Base-by-base conservation (phyloP, 2,329 filamentous ascomycete species). In the Arachnopeziza araneosa region DNA sequence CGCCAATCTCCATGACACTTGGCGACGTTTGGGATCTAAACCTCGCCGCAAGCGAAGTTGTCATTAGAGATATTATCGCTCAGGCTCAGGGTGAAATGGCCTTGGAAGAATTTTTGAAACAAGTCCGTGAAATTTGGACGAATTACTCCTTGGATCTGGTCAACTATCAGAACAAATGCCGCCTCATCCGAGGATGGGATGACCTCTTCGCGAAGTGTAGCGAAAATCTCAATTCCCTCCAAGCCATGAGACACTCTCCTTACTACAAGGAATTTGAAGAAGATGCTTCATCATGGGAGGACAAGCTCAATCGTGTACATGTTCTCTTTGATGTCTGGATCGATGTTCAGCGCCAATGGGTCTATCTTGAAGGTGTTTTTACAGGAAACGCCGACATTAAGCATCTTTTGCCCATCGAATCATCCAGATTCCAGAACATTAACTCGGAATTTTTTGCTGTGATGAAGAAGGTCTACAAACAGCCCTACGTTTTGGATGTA, bases 261-360 rank as follows among this genome's bases (percentile, higher is more conserved):
- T 99, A 99, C 75, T 99, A 96, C 81, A 98, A 97, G 75, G 93
- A 98, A 70, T 99, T 99, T 64, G 95, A 99, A 73, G 95, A 99
- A 69, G 95, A 99, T 68, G 96, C 96, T 7, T 89, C 92, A 0
- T 85, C 89, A 0, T 99, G 95, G 95, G 96, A 99, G 76, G 96
- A 99, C 76, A 96, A 96, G 74, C 83, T 99, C 24, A 99, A 98
- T 74, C 87, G 95, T 52, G 92, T 99, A 1, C 95, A 99, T 72
- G 91, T 99, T 19, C 83, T 99, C 10, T 99, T 99, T 71, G 95
- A 99, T 74, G 93, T 99, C 19, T 99, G 96, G 96, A 99, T 99
- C 69, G 96, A 99, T 76, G 96, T 99, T n/a, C 95, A 99, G 75
- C 89, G 96, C 63, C 95, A 99, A 77, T 99, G 95, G 95, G 95